These are phyloP conservation scores for Darksidea phi DNA, from an alignment of 495 filamentous ascomycete species.

Conservation along the genomic window DNA sequence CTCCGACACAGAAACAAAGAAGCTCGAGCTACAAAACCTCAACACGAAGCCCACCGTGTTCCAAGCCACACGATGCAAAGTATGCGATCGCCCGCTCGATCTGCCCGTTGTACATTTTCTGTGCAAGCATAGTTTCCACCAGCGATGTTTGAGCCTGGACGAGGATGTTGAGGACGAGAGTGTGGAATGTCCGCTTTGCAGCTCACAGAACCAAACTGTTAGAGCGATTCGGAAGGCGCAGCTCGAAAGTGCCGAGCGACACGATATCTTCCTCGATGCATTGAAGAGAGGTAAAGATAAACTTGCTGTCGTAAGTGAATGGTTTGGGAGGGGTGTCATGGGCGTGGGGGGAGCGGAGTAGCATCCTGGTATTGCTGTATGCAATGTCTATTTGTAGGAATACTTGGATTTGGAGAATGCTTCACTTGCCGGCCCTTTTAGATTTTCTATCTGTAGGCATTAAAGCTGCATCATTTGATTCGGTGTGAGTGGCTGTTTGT, in stretches of 20 bases:
- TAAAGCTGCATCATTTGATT: no score
- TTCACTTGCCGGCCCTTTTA: no score
- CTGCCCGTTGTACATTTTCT: conserved; percentile 91
- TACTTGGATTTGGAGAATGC: no score
- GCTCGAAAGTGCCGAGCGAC: conserved; percentile 80
- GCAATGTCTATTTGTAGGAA: no score
- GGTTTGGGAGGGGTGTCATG: conserved; percentile 95
- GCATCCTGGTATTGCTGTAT: no score
- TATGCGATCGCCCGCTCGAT: conserved; percentile 72
- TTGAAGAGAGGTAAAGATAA: conserved; percentile 76
- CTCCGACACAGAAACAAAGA: conserved; percentile 75
- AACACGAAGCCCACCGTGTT: conserved; percentile 81
- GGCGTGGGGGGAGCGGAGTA: conserved; percentile 36
- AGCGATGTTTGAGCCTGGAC: conserved; percentile 63
- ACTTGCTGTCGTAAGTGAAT: conserved; percentile 87
- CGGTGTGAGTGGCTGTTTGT: no score
- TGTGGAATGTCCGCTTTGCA: conserved; percentile 81
- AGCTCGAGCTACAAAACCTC: conserved; percentile 72
- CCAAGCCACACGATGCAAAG: conserved; percentile 79
- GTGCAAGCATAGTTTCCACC: conserved; percentile 95
- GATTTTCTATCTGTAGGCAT: no score
- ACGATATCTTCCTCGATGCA: conserved; percentile 85
- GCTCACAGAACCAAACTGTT: conserved; percentile 78
- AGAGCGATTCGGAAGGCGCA: conserved; percentile 80
- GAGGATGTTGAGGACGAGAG: conserved; percentile 58